phyloP scores from a whole-genome alignment of 2,329 filamentous ascomycete species.

The Drechslerella dactyloides region DNA sequence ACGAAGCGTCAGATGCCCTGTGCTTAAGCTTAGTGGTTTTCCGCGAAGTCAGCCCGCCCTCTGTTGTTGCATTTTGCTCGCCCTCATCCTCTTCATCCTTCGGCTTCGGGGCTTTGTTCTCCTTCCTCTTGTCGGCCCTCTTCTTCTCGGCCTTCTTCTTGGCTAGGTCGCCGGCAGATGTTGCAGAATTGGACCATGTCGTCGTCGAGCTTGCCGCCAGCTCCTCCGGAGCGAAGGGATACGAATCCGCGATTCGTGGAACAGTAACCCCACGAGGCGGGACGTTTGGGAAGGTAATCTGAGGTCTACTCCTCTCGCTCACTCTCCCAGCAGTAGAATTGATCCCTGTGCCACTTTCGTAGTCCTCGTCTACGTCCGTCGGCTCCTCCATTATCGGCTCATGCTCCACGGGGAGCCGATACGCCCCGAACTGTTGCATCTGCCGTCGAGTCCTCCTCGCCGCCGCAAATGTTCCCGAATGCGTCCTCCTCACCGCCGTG shows the following conservation, averaged over 20 bases:
- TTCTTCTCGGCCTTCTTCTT: conserved; percentile 12
- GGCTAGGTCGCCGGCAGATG: conserved; percentile 33
- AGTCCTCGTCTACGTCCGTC: conserved; percentile 2
- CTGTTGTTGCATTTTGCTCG: no score
- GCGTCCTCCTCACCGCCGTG: conserved; percentile 40
- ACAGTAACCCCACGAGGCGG: background rate
- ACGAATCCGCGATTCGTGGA: conserved; percentile 19
- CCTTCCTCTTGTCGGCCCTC: conserved; percentile 4
- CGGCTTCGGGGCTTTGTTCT: conserved; percentile 6
- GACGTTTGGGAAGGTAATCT: conserved; percentile 18
- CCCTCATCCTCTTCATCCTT: background rate
- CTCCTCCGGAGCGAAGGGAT: conserved; percentile 32
- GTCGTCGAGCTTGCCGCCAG: conserved; percentile 27
- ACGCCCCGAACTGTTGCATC: conserved; percentile 18
- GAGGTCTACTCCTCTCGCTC: background rate
- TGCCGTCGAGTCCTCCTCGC: conserved; percentile 25
- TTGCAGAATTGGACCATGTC: conserved; percentile 46
- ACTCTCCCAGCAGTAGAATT: background rate
- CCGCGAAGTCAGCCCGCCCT: no score
- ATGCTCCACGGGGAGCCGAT: conserved; percentile 11
- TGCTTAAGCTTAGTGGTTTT: no score
- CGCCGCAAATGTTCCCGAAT: conserved; percentile 36
- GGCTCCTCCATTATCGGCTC: conserved; percentile 35
- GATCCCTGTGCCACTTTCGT: background rate
- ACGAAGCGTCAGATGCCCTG: background rate